Evolutionary conservation across 345 rosid species (phyloP).

Genomic region (Anacardium occidentale): DNA sequence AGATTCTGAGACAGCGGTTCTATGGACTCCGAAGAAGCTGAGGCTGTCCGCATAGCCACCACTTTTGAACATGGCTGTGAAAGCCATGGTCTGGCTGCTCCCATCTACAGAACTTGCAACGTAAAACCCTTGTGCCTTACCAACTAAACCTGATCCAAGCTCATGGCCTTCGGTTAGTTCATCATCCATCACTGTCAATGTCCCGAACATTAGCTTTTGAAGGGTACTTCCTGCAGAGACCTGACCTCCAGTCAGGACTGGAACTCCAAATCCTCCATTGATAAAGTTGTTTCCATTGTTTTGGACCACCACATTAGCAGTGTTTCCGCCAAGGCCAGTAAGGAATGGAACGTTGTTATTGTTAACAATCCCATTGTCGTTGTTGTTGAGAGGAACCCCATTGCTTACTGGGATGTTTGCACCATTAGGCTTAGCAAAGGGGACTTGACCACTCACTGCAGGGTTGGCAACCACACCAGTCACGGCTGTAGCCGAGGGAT

Average conservation of each 20-base stretch:
- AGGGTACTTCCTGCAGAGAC: conserved; percentile 50
- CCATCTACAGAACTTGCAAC: conserved; percentile 78
- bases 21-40: conserved; percentile 77
- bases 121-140: conserved; percentile 89
- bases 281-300: conserved; percentile 47
- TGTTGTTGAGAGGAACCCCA: conserved; percentile 59
- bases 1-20: conserved; percentile 69
- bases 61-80: conserved; percentile 69
- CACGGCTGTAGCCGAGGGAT: conserved; percentile 69
- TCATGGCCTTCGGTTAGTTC: conserved; percentile 74
- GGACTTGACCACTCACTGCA: conserved; percentile 65
- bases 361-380: conserved; percentile 63
- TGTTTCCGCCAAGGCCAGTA: conserved; percentile 67
- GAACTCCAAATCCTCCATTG: conserved; percentile 41
- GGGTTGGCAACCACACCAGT: conserved; percentile 71
- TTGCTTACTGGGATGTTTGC: conserved; percentile 67
- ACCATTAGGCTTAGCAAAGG: conserved; percentile 84
- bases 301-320: conserved; percentile 40
- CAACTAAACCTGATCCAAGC: conserved; percentile 60
- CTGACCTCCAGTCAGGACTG: conserved; percentile 51
- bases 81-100: conserved; percentile 71
- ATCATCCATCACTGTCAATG: conserved; percentile 75
- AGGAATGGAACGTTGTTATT: conserved; percentile 87
- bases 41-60: conserved; percentile 74
- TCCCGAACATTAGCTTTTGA: conserved; percentile 78